Evolutionary conservation across 495 filamentous ascomycete species (phyloP), one percentile per base, ranked within the genome.

Genomic region (Massariosphaeria phaeospora): DNA sequence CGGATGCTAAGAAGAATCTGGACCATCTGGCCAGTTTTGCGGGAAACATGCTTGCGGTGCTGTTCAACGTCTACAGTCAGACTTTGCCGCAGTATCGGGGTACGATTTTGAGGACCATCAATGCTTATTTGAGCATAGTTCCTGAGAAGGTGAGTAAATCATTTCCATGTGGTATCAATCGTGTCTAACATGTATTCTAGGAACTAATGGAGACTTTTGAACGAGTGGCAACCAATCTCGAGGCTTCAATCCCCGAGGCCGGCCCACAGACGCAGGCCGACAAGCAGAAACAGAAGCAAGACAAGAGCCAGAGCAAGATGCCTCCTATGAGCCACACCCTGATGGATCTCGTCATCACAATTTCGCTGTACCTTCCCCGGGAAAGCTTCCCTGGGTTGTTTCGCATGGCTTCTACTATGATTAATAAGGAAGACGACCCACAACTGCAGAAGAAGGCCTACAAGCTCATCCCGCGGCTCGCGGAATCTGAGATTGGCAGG

Each of bases 361-460:
- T 97, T 71, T 91, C 94, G 4, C 85, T 89, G 24, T 94, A 98
- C 65, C 78, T 98, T 18, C 90, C 94, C 2, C 76, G 87, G 12
- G 79, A 86, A 34, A 89, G 86, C 68, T 95, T 93, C 60, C 72
- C 78, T 27, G 76, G 79, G 20, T 80, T 98, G 2, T 96, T 97
- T 71, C 78, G 76, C 52, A 87, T 96, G 54, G 86, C 91, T 4
- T 76, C 88, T 0, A 74, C 85, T 11, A 84, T 96, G 44, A 79
- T 97, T 49, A 81, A 84, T 60, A 84, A 81, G 59, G 71, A 79
- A 41, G 76, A 83, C 29, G 94, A 97, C 57, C 85, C 93, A 23
- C 91, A 96, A 65, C 76, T 98, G n/a, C 89, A 97, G 68, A 98
- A 98, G 80, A 98, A 98, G 72, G 91, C 93, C 2, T 98, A 97